Evolutionary conservation across 768 basidiomycete genomes (phyloP), one percentile per base, ranked within the genome.

Genomic region (Pholiota conissans): DNA sequence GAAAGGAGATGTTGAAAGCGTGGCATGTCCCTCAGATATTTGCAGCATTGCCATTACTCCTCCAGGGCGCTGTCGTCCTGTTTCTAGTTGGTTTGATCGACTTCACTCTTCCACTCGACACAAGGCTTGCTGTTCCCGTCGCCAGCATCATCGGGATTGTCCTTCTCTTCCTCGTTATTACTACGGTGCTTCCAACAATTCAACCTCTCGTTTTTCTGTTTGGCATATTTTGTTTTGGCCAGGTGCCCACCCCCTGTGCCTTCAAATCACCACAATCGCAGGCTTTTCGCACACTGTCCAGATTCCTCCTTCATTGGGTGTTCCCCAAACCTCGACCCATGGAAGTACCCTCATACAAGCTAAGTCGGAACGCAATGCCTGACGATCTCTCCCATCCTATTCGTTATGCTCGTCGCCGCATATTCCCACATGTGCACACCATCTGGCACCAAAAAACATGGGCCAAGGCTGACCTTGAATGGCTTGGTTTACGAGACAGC

Each of bases 71-170:
- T 24, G 56, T 63, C n/a, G 56, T 65, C 22, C 49, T 65, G 6
- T 65, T 65, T 35, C 50, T 65, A 7, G 58, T 49, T 3, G 64
- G 64, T 3, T 35, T 65, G 11, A 56, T 63, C 46, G 64, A 65
- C 40, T 65, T 65, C n/a, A 24, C 59, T n/a, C 50, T 55, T 2
- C 49, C 55, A 5, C 47, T 63, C 20, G 50, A 51, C 7, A 48
- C 45, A 5, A 42, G 28, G 16, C 49, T 65, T 3, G 34, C 56
- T 2, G 52, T 65, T 29, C 53, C 62, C 16, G 58, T 63, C 16
- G 32, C 56, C 13, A 26, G 56, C 34, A 53, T 47, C 3, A 50
- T 63, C 5, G 55, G 55, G 1, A 22, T 59, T 13, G 56, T 59
- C 7, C 28, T 64, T 24, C 1, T 57, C 9, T 64, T 64, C 52